Evolutionary conservation across 2,329 filamentous ascomycete genomes (phyloP), one percentile per base, ranked within the genome.

Genomic region (Sclerotinia spermophila): DNA sequence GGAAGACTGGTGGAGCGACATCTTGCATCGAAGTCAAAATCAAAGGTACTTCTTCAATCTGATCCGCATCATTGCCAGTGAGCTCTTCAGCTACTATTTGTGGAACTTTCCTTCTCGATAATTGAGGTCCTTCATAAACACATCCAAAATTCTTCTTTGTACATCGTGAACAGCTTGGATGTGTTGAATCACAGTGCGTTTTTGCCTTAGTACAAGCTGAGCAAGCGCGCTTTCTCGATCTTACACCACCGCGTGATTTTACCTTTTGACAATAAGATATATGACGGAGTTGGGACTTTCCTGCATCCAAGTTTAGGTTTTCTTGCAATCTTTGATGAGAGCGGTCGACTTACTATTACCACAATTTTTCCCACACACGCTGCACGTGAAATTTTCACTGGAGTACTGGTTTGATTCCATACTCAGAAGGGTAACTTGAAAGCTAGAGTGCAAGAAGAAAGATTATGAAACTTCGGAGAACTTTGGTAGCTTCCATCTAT

Each of bases 141-240:
- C 74, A 75, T 10, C 21, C 27, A 10, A 74, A 15, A 7, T 68
- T 64, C 65, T 71, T 74, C 4, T 27, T 48, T 33, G 45, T 6
- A 53, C 74, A 75, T 38, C 74, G 70, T 51, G 71, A 73, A 60
- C 74, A 75, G 6, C 51, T 59, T n/a, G 72, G 71, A 48, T 62
- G 51, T 17, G 17, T n/a, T 4, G 55, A 17, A 71, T 76, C 72
- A 35, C 74, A 76, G 21, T 69, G 72, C 35, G 74, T 72, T 59
- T 75, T 76, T 1, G 73, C 68, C 21, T 72, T 74, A 17, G 70
- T 69, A 48, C 74, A 76, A 44, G 35, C 27, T 5, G 55, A 21
- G 42, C 74, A 76, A 7, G 73, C 58, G n/a, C 72, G 74, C 38
- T 73, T 76, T 45, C 74, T 69, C 5, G 73, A 71, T 30, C 42